Evolutionary conservation across 106 monocot species (phyloP).

Genomic region (Dioscorea dumetorum): DNA sequence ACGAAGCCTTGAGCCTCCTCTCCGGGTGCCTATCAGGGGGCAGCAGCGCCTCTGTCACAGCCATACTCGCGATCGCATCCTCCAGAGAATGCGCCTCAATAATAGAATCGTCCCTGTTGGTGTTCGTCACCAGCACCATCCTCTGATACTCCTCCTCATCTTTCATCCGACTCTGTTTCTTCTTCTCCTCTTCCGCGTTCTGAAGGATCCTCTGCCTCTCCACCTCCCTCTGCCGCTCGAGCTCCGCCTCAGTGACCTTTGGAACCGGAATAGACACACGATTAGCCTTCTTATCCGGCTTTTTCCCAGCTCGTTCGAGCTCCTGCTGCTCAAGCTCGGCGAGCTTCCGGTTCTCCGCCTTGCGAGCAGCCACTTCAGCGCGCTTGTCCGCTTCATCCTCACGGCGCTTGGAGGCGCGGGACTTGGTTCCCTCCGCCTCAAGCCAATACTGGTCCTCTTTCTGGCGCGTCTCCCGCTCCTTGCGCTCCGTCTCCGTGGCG

Average conservation of each 20-base stretch:
- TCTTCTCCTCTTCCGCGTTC: constrained; percentile 69
- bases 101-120: constrained; percentile 79
- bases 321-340: constrained; percentile 72
- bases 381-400: constrained; percentile 82
- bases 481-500: constrained; percentile 46
- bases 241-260: constrained; percentile 69
- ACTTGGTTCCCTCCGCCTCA: constrained; percentile 65
- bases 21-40: constrained; percentile 83
- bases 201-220: constrained; percentile 35
- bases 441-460: constrained; percentile 59
- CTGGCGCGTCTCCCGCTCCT: constrained; percentile 29
- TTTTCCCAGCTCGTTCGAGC: constrained; percentile 42
- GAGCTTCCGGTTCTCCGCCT: constrained; percentile 66
- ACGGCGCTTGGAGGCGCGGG: constrained; percentile 48
- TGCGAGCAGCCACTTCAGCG: constrained; percentile 63
- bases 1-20: constrained; percentile 82
- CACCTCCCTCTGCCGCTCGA: constrained; percentile 54
- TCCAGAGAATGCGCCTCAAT: constrained; percentile 87
- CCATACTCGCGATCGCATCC: constrained; percentile 72
- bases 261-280: constrained; percentile 78
- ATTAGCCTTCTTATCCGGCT: constrained; percentile 73
- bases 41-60: constrained; percentile 37
- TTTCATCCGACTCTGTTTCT: constrained; percentile 57
- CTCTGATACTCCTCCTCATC: constrained; percentile 92
- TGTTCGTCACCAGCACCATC: constrained; percentile 75